These are phyloP conservation scores for Sherardia arvensis DNA, from an alignment of 257 asterid species.

Conservation along the genomic window DNA sequence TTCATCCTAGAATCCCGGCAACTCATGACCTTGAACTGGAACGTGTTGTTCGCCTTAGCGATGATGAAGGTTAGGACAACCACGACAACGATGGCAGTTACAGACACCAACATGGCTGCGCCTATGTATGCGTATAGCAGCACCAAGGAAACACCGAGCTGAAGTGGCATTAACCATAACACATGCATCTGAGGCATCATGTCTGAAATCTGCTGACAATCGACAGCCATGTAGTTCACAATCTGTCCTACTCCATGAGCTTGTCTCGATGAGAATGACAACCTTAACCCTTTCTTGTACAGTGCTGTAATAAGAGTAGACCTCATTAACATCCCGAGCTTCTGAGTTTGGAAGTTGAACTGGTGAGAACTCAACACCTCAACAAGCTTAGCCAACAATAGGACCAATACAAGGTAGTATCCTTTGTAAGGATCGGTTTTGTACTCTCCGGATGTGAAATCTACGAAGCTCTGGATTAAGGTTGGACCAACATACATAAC, in stretches of 20 bases:
- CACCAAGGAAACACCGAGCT: slow-evolving; percentile 37
- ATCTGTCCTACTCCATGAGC: slow-evolving; percentile 71
- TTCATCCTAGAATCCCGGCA: slow-evolving; percentile 59
- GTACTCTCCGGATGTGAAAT: slow-evolving; percentile 32
- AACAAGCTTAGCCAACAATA: slow-evolving; percentile 30
- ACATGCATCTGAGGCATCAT: slow-evolving; percentile 49
- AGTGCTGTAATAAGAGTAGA: slow-evolving; percentile 40
- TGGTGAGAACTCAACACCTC: slow-evolving; percentile 71
- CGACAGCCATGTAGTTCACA: slow-evolving; percentile 76
- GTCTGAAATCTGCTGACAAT: slow-evolving; percentile 53
- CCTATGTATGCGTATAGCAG: slow-evolving; percentile 45
- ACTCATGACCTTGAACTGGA: slow-evolving; percentile 42
- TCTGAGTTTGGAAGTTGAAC: slow-evolving; percentile 42
- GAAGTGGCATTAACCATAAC: slow-evolving; percentile 60
- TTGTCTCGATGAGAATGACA: slow-evolving; percentile 53
- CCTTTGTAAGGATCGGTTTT: slow-evolving; percentile 29
- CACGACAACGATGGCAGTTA: slow-evolving; percentile 24
- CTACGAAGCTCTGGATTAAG: slow-evolving; percentile 45
- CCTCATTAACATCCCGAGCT: slow-evolving; percentile 62
- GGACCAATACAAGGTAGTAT: slow-evolving; percentile 28
- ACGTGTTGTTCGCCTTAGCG: slow-evolving; percentile 24
- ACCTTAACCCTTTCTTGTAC: slow-evolving; percentile 48
- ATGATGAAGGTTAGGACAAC: slow-evolving; percentile 21
- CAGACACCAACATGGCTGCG: slow-evolving; percentile 29
- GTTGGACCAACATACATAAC: slow-evolving; percentile 56